Conservation (phyloP, 495 filamentous ascomycete species). For the Collariella sp. region DNA sequence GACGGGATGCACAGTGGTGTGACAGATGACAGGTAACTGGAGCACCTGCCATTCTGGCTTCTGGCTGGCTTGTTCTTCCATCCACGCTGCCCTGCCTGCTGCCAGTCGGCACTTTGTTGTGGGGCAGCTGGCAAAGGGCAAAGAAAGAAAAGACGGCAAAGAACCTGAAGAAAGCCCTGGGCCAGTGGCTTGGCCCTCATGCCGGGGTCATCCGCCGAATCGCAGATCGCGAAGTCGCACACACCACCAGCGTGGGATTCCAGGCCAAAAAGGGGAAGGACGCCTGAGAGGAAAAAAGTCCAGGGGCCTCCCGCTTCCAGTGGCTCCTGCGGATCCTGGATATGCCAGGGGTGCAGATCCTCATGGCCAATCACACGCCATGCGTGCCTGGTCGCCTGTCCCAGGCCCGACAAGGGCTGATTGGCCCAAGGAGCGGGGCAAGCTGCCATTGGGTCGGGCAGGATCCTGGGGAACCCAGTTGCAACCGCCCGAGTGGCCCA, state of each 20-base stretch:
- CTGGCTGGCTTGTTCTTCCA: not conserved
- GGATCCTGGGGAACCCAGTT: slow-evolving; percentile 23
- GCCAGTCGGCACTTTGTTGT: slow-evolving; percentile 6
- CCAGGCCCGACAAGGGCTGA: slow-evolving; percentile 8
- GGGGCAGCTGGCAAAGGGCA: slow-evolving; percentile 7
- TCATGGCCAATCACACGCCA: slow-evolving; percentile 13
- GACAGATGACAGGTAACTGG: slow-evolving; percentile 5
- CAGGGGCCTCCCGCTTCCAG: not conserved
- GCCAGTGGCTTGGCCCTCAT: not conserved
- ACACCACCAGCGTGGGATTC: not conserved
- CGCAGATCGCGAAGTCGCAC: not conserved
- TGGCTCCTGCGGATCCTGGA: not conserved
- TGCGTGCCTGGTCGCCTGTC: slow-evolving; percentile 12
- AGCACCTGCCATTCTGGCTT: not conserved
- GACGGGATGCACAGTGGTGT: slow-evolving; percentile 10
- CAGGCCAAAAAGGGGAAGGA: slow-evolving; percentile 4
- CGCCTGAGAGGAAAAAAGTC: slow-evolving; percentile 3
- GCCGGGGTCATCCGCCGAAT: not conserved
- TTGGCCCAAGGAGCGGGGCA: slow-evolving; percentile 12
- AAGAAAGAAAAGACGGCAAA: no score
- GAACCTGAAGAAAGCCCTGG: no score
- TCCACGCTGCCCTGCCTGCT: not conserved
- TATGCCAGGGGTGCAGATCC: slow-evolving; percentile 6
- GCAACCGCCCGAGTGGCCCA: slow-evolving; percentile 14
- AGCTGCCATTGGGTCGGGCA: slow-evolving; percentile 5